Base-by-base conservation (phyloP, 225 moss, liverwort and hornwort species). In the Pleurozium schreberi region DNA sequence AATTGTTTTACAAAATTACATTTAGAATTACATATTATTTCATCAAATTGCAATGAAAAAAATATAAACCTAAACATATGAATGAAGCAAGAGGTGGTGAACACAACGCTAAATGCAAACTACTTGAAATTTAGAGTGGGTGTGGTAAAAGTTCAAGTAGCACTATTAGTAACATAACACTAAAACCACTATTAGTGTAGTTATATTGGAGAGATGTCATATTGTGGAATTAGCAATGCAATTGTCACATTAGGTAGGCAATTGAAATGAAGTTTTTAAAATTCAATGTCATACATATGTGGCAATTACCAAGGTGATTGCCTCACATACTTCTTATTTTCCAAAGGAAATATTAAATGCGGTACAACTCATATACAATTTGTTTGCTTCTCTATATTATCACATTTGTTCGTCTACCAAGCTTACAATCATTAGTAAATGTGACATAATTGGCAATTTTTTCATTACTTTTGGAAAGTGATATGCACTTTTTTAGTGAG, bases 271-370 rank as follows among this genome's bases (percentile, higher is more conserved):
- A 14, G 14, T 26, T 70, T 26, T 1, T 42, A 70, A 8, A 27
- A 70, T 43, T 43, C 15, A 43, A 27, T 16, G 27, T 43, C 27
- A 43, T 43, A 71, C 3, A 43, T 0, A 0, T 0, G 8, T 26
- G 27, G 9, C 70, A 70, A 70, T 26, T 5, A 42, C 5, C 0
- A 42, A 0, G 15, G 4, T 23, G 13, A 68, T 0, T n/a, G 7
- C 38, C 6, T n/a, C 67, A 67, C 7, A 70, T 40, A n/a, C 42
- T 70, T 70, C 9, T 9, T 26, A 43, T 8, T 42, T 70, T n/a
- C 23, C 2, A 8, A 12, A 1, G 67, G 20, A 68, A 22, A 68
- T 38, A 65, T 67, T 12, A 68, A 68, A 68, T 68, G n/a, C 2
- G 0, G 2, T 69, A 14, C 25, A 69, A 69, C 1, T 40, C 2